These are phyloP conservation scores for Teunomyces aglyptinius DNA, from an alignment of 805 yeast genomes.

Conservation along the genomic window DNA sequence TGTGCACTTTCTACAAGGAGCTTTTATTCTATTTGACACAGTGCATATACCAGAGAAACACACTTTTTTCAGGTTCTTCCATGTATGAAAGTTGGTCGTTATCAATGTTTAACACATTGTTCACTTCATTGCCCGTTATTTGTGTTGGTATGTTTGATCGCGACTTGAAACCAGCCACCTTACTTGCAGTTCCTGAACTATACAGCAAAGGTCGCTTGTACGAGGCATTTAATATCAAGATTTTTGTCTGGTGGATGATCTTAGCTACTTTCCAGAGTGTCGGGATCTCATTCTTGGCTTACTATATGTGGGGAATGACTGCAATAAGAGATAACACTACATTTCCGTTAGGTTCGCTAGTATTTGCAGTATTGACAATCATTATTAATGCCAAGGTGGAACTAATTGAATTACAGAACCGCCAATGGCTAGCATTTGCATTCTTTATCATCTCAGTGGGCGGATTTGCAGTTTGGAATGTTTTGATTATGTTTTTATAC, in stretches of 20 bases:
- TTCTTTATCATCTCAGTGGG: constrained; percentile 69
- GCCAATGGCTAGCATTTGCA: constrained; percentile 65
- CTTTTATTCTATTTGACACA: constrained; percentile 86
- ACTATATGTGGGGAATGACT: constrained; percentile 67
- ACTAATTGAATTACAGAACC: constrained; percentile 74
- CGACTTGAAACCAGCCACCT: constrained; percentile 83
- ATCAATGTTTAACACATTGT: constrained; percentile 94
- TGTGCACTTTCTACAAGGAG: constrained; percentile 94
- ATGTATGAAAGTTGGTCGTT: constrained; percentile 94
- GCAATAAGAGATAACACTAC: constrained; percentile 72
- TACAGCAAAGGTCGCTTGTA: constrained; percentile 74
- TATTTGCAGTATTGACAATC: constrained; percentile 69
- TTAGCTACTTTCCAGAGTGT: constrained; percentile 73
- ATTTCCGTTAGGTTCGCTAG: constrained; percentile 76
- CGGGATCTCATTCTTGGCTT: constrained; percentile 63
- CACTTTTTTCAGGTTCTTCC: constrained; percentile 90
- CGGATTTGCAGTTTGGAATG: constrained; percentile 87
- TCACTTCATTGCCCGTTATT: constrained; percentile 88
- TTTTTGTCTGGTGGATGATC: constrained; percentile 76
- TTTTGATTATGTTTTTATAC: constrained; percentile 70
- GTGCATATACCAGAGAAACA: constrained; percentile 78
- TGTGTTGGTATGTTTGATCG: constrained; percentile 95
- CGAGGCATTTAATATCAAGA: constrained; percentile 65
- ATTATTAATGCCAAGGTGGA: constrained; percentile 78
- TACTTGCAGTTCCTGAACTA: constrained; percentile 88